Conservation (phyloP, 164 flowering plant species). For the Liriodendron chinense region DNA sequence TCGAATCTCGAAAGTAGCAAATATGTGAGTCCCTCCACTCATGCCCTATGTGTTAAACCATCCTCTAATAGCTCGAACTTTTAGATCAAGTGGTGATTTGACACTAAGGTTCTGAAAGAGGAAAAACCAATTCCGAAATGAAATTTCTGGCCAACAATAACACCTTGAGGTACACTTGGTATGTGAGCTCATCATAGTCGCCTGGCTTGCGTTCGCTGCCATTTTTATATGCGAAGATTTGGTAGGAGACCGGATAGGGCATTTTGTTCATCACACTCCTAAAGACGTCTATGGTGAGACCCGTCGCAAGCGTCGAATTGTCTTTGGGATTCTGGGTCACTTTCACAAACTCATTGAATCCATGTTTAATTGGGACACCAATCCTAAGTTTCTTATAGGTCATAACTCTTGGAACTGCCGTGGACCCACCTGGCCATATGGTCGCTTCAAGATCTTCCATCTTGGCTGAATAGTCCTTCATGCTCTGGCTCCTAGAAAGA, state of each 20-base stretch:
- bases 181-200: conserved; percentile 34
- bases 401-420: no score
- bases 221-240: not conserved
- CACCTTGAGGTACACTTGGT: conserved; percentile 38
- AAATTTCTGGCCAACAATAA: not conserved
- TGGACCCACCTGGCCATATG: no score
- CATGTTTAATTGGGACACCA: conserved; percentile 9
- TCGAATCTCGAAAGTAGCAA: no score
- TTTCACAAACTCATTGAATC: conserved; percentile 8
- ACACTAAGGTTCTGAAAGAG: no score
- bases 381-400: conserved; percentile 8
- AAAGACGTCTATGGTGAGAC: not conserved
- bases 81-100: no score
- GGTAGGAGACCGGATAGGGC: not conserved
- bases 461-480: no score
- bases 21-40: no score
- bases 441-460: no score
- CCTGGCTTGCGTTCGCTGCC: conserved; percentile 12
- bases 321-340: not conserved
- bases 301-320: not conserved
- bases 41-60: no score
- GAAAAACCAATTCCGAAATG: not conserved
- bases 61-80: no score
- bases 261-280: not conserved
- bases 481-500: no score